Conservation (phyloP, 1,284 basidiomycete genomes). For the Austroboletus niveus region DNA sequence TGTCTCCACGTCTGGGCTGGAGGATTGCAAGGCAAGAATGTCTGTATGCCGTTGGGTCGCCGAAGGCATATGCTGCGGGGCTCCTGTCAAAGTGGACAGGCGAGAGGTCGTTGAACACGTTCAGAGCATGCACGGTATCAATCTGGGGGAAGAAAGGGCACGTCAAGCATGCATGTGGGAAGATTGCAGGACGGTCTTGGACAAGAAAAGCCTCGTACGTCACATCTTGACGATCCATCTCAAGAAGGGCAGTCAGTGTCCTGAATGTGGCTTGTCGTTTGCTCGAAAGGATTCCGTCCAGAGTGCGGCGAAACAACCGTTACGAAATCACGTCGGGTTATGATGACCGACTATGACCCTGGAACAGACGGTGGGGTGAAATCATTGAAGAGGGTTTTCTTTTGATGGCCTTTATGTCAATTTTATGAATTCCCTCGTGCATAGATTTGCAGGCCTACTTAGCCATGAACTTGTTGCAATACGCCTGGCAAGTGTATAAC, state of each 20-base stretch:
- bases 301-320: neutral
- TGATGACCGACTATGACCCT: too few species aligned
- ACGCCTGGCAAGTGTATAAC: too few species aligned
- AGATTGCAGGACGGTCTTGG: slow-evolving; percentile 13
- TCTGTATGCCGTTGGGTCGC: slow-evolving; percentile 16
- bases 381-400: too few species aligned
- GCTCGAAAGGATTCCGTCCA: slow-evolving; percentile 30
- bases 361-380: too few species aligned
- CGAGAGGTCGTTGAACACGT: slow-evolving; percentile 19
- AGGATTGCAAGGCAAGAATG: neutral
- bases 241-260: slow-evolving; percentile 11
- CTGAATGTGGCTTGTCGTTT: slow-evolving; percentile 12
- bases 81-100: slow-evolving; percentile 8
- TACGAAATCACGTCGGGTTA: neutral
- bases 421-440: too few species aligned
- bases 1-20: neutral
- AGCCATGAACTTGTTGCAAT: too few species aligned
- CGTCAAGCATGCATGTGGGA: slow-evolving; percentile 16
- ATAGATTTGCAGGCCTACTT: too few species aligned
- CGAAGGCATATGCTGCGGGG: slow-evolving; percentile 3
- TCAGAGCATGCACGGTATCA: slow-evolving; percentile 10
- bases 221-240: slow-evolving; percentile 23
- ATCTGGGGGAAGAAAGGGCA: slow-evolving; percentile 21
- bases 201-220: slow-evolving; percentile 26
- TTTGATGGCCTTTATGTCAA: too few species aligned